Conservation (phyloP, 2,329 filamentous ascomycete species). For the Parastagonospora avenae region DNA sequence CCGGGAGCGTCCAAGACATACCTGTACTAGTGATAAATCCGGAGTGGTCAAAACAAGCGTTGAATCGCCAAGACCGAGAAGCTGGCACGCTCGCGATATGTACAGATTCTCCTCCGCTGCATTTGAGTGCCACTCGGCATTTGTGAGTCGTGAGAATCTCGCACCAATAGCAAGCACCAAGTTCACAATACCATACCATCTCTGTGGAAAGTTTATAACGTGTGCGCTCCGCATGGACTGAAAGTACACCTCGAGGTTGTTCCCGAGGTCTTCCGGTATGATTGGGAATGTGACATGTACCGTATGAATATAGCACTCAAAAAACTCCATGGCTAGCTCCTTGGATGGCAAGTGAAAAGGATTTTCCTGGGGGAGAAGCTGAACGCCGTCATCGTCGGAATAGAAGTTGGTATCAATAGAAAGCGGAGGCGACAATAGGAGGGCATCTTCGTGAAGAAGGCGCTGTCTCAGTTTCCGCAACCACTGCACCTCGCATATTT, state of each 20-base stretch:
- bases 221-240: slow-evolving; percentile 1
- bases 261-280: slow-evolving; percentile 7
- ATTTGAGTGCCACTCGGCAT: slow-evolving; percentile 24
- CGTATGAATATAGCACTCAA: slow-evolving; percentile 37
- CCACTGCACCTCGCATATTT: neutral
- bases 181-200: slow-evolving; percentile 45
- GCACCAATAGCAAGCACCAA: slow-evolving; percentile 49
- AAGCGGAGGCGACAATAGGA: neutral
- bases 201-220: slow-evolving; percentile 7
- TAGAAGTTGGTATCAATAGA: slow-evolving; percentile 21
- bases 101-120: slow-evolving; percentile 4
- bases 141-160: slow-evolving; percentile 34
- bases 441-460: neutral
- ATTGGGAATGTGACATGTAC: slow-evolving; percentile 34
- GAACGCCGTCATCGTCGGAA: slow-evolving; percentile 25
- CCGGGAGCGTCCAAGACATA: neutral
- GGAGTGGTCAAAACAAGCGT: neutral
- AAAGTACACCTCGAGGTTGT: slow-evolving; percentile 13
- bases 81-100: neutral
- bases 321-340: slow-evolving; percentile 21
- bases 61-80: neutral
- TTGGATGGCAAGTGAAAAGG: slow-evolving; percentile 13
- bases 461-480: slow-evolving; percentile 5
- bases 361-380: slow-evolving; percentile 10
- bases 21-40: neutral